Percentiles rank a stretch among this genome's conserved stretches.
phyloP scores from a whole-genome alignment of 2,329 filamentous ascomycete species.

The Venturia pyrina region DNA sequence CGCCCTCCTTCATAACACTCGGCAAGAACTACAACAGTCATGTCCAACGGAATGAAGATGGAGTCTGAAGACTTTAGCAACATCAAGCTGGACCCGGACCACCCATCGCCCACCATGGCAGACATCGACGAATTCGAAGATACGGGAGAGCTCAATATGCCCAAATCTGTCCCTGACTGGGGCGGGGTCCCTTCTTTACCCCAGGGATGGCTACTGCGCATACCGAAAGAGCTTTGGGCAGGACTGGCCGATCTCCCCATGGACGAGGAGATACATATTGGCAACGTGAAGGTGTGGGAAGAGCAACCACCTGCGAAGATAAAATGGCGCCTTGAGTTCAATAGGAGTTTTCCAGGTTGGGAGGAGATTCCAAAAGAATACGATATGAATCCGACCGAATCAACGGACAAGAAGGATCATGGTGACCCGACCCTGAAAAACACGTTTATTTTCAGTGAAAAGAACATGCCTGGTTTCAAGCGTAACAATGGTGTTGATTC shows the following conservation, averaged over 20 bases:
- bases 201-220: conserved; percentile 28
- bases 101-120: conserved; percentile 24
- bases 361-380: conserved; percentile 49
- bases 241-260: conserved; percentile 25
- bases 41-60: conserved; percentile 31
- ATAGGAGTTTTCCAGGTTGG: conserved; percentile 6
- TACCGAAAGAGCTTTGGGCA: conserved; percentile 30
- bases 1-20: neutral
- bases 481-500: conserved; percentile 15
- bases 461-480: conserved; percentile 72
- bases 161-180: conserved; percentile 15
- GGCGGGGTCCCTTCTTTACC: neutral
- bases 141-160: conserved; percentile 31
- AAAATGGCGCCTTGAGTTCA: conserved; percentile 13
- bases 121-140: conserved; percentile 31
- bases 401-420: conserved; percentile 41
- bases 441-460: conserved; percentile 87
- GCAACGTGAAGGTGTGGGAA: conserved; percentile 23
- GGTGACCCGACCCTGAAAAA: conserved; percentile 36
- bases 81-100: conserved; percentile 20
- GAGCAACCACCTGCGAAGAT: conserved; percentile 14
- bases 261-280: conserved; percentile 29
- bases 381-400: conserved; percentile 39
- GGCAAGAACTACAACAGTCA: neutral
- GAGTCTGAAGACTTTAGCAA: conserved; percentile 27